A percentile compares a stretch with the other conserved stretches of the same genome.
phyloP scores from a whole-genome alignment of 441 rosid genomes.

The Eutrema salsugineum region DNA sequence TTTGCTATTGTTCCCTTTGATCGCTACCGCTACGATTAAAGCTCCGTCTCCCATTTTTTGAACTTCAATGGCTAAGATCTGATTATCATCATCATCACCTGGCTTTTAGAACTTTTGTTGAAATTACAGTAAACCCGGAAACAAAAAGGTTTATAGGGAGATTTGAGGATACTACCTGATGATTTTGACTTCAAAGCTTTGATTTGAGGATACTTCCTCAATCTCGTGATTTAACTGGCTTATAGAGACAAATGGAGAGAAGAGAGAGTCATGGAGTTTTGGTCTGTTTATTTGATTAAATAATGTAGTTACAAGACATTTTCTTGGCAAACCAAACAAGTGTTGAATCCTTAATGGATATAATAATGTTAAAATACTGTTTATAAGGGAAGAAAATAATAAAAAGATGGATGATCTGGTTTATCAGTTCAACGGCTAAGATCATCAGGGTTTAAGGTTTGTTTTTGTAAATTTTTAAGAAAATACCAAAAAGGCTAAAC shows the following conservation, averaged over 20 bases:
- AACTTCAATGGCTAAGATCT: conserved; percentile 18
- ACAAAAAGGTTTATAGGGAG: too few relatives aligned
- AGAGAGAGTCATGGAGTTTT: conserved; percentile 19
- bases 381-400: neutral
- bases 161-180: conserved; percentile 6
- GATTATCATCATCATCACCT: neutral
- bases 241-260: neutral
- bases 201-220: conserved; percentile 7
- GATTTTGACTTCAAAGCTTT: neutral
- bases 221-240: conserved; percentile 3
- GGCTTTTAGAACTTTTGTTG: too few relatives aligned
- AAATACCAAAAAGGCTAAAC: neutral
- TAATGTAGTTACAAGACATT: conserved; percentile 22
- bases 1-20: conserved; percentile 52
- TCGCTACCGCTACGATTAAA: conserved; percentile 60
- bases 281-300: conserved; percentile 4
- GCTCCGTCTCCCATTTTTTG: conserved; percentile 33
- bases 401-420: neutral
- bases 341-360: conserved; percentile 18
- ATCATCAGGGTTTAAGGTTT: conserved; percentile 15
- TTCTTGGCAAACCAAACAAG: conserved; percentile 13
- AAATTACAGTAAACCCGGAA: neutral
- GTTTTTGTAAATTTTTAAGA: neutral
- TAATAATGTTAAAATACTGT: conserved; percentile 7
- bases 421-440: conserved; percentile 1